These are phyloP conservation scores for Stagonosporopsis cucurbitacearum DNA, from an alignment of 2,329 filamentous ascomycete species.

Conservation along the genomic window DNA sequence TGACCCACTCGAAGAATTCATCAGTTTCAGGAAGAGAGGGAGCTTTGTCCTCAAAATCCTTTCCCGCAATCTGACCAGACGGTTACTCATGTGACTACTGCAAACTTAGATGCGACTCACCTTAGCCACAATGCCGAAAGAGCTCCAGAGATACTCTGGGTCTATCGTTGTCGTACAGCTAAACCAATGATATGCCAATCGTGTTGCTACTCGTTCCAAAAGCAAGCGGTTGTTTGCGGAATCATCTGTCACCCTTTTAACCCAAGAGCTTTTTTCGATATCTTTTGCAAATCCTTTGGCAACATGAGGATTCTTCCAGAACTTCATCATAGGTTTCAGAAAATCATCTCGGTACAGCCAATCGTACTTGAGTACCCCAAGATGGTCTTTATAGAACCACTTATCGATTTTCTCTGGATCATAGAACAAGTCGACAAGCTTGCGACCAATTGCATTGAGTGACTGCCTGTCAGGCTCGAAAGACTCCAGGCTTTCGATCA, in stretches of 20 bases:
- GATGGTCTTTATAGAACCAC: not conserved
- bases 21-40: not conserved
- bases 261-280: constrained; percentile 16
- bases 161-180: not conserved
- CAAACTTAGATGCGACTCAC: no score
- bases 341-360: not conserved
- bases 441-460: not conserved
- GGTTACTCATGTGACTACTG: no score
- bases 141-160: not conserved
- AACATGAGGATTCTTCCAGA: constrained; percentile 18
- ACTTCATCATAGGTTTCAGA: constrained; percentile 10
- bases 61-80: not conserved
- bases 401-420: not conserved
- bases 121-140: no score
- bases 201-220: not conserved
- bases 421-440: constrained; percentile 3
- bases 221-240: not conserved
- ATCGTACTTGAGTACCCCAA: not conserved
- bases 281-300: constrained; percentile 14
- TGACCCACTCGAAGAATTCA: not conserved
- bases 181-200: not conserved
- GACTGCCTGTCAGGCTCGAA: constrained; percentile 9
- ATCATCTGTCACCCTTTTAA: not conserved
- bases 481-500: constrained; percentile 10
- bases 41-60: not conserved